A percentile compares a stretch with the other conserved stretches of the same genome.
phyloP scores from a whole-genome alignment of 2,329 filamentous ascomycete genomes.

The Talaromyces sp. region DNA sequence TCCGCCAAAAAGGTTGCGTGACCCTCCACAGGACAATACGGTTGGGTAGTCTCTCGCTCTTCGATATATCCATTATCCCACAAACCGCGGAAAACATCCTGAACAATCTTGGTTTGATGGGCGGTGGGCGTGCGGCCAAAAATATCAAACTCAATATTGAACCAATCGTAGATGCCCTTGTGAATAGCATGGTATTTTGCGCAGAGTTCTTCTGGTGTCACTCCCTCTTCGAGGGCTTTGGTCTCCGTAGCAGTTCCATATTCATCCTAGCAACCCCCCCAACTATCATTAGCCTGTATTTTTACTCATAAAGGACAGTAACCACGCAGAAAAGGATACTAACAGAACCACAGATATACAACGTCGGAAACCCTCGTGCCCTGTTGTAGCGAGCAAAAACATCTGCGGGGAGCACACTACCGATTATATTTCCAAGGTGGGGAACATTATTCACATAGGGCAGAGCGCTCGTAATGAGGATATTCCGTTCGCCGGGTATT shows the following conservation, averaged over 20 bases:
- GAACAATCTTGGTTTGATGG: constrained; percentile 87
- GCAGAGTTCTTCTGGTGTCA: constrained; percentile 78
- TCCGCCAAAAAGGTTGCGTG: constrained; percentile 66
- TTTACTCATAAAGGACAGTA: no score
- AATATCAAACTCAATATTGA: constrained; percentile 88
- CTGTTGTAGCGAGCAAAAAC: constrained; percentile 57
- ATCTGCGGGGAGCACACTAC: constrained; percentile 81
- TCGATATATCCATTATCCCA: constrained; percentile 82
- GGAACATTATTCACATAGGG: constrained; percentile 78
- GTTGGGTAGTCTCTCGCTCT: constrained; percentile 81
- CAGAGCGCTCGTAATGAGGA: constrained; percentile 85
- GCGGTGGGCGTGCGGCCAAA: constrained; percentile 88
- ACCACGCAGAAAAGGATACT: no score
- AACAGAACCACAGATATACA: constrained; percentile 72
- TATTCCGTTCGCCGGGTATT: constrained; percentile 70
- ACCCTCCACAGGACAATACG: constrained; percentile 68
- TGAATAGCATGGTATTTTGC: constrained; percentile 89
- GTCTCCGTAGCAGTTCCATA: constrained; percentile 96
- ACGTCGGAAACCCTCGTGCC: constrained; percentile 64
- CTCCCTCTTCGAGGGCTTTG: constrained; percentile 82
- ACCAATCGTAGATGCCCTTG: constrained; percentile 91
- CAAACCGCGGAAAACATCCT: constrained; percentile 84
- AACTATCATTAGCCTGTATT: no score
- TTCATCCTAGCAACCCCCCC: constrained; percentile 54
- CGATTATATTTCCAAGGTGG: constrained; percentile 84